A percentile compares a stretch with the other conserved stretches of the same genome.
Conservation (phyloP, 1,139 yeast genomes). For the Kurtzmaniella natalensis region DNA sequence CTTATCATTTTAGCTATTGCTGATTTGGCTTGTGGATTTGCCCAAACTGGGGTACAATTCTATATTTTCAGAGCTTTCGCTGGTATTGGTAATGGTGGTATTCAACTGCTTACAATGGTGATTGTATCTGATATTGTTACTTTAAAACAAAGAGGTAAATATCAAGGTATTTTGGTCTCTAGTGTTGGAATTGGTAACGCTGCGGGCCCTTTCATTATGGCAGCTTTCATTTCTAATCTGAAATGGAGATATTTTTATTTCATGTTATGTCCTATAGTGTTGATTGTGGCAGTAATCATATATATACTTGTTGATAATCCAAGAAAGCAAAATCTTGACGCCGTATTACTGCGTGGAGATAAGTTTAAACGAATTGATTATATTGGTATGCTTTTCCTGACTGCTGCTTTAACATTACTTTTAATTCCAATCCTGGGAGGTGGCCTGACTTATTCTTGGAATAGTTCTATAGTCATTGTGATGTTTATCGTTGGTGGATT, state of each 20-base stretch:
- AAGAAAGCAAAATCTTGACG: conserved; percentile 17
- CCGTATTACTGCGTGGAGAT: conserved; percentile 22
- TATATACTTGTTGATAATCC: conserved; percentile 19
- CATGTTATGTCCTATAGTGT: conserved; percentile 38
- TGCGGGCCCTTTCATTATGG: conserved; percentile 54
- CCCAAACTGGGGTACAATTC: conserved; percentile 31
- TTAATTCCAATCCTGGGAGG: conserved; percentile 52
- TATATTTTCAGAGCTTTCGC: conserved; percentile 40
- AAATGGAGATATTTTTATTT: conserved; percentile 50
- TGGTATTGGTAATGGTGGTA: conserved; percentile 45
- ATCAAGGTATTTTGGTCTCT: conserved; percentile 44
- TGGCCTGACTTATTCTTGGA: conserved; percentile 48
- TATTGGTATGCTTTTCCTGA: conserved; percentile 42
- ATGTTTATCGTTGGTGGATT: conserved; percentile 45
- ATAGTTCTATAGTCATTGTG: conserved; percentile 43
- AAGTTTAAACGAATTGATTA: conserved; percentile 44
- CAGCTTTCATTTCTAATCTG: conserved; percentile 41
- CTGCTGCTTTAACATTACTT: conserved; percentile 39
- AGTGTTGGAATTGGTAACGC: conserved; percentile 51
- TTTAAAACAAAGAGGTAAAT: conserved; percentile 38
- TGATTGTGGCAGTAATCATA: conserved; percentile 20
- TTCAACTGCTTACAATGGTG: conserved; percentile 40
- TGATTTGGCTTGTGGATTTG: conserved; percentile 39
- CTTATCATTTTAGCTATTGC: conserved; percentile 35
- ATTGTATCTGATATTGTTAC: conserved; percentile 40